Percentiles rank a stretch among this genome's conserved stretches.
Conservation (phyloP, 768 basidiomycete species). For the Boletus subparvulus region DNA sequence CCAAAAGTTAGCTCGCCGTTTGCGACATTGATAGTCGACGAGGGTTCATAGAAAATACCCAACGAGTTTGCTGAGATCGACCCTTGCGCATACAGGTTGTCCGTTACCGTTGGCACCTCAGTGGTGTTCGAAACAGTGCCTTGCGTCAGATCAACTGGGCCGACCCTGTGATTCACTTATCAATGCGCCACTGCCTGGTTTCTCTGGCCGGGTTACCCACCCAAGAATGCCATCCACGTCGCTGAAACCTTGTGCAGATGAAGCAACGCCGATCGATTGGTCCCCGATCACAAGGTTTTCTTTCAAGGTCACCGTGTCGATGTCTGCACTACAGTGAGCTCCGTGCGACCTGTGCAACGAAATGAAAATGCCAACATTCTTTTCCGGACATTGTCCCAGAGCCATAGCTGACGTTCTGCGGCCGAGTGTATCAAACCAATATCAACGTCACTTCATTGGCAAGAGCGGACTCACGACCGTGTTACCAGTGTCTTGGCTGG, state of each 20-base stretch:
- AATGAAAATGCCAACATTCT: slow-evolving; percentile 40
- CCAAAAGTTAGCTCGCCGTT: slow-evolving; percentile 62
- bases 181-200: not conserved
- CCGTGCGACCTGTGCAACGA: not conserved
- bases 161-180: slow-evolving; percentile 36
- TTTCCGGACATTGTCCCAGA: slow-evolving; percentile 53
- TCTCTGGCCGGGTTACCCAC: slow-evolving; percentile 19
- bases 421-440: not conserved
- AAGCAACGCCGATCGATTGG: slow-evolving; percentile 50
- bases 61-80: slow-evolving; percentile 45
- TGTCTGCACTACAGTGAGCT: slow-evolving; percentile 33
- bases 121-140: slow-evolving; percentile 41
- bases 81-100: slow-evolving; percentile 50
- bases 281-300: slow-evolving; percentile 42
- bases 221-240: slow-evolving; percentile 56
- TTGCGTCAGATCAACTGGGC: slow-evolving; percentile 49
- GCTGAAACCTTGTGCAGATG: slow-evolving; percentile 41
- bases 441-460: not conserved
- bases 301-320: slow-evolving; percentile 46
- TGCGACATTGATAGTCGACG: slow-evolving; percentile 33
- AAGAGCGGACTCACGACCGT: slow-evolving; percentile 31
- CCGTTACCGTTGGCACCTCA: slow-evolving; percentile 54
- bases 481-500: slow-evolving; percentile 43
- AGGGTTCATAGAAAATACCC: slow-evolving; percentile 54
- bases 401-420: slow-evolving; percentile 52